Evolutionary conservation across 495 filamentous ascomycete species (phyloP).

Genomic region (Penicillium chermesinum): DNA sequence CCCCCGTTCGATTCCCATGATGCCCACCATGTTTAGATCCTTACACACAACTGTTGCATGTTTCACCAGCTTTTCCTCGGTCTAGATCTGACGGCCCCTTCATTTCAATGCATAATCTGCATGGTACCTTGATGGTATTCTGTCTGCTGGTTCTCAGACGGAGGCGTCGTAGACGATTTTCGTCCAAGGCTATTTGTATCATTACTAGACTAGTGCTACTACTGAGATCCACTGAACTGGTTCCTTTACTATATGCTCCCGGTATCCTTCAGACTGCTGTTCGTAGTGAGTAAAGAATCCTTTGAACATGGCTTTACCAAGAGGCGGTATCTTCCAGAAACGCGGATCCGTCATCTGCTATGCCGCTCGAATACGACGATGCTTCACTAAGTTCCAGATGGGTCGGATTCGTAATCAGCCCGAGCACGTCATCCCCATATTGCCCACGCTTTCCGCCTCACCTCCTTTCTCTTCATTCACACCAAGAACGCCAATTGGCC

Average conservation of each 20-base stretch:
- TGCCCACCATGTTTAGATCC: constrained; percentile 15
- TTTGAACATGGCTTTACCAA: too few species aligned
- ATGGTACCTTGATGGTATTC: background rate
- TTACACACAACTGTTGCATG: constrained; percentile 14
- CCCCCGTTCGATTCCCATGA: constrained; percentile 31
- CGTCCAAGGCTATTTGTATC: too few species aligned
- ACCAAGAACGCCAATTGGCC: constrained; percentile 2
- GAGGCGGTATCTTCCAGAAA: too few species aligned
- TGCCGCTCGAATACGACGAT: background rate
- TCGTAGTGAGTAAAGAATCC: too few species aligned
- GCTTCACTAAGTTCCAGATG: constrained; percentile 5
- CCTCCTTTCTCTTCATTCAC: constrained; percentile 5
- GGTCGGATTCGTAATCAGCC: constrained; percentile 20
- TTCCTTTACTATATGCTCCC: too few species aligned
- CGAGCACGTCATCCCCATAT: constrained; percentile 22
- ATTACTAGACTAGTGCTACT: too few species aligned
- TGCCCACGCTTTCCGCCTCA: constrained; percentile 8
- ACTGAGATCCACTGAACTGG: too few species aligned
- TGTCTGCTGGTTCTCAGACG: background rate
- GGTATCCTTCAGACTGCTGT: too few species aligned
- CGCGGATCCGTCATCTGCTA: too few species aligned
- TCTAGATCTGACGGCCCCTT: background rate
- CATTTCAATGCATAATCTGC: background rate
- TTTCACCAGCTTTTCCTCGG: constrained; percentile 13
- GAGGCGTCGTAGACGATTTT: too few species aligned